Conservation (phyloP, 768 basidiomycete genomes). For the Psilocybe sp. region DNA sequence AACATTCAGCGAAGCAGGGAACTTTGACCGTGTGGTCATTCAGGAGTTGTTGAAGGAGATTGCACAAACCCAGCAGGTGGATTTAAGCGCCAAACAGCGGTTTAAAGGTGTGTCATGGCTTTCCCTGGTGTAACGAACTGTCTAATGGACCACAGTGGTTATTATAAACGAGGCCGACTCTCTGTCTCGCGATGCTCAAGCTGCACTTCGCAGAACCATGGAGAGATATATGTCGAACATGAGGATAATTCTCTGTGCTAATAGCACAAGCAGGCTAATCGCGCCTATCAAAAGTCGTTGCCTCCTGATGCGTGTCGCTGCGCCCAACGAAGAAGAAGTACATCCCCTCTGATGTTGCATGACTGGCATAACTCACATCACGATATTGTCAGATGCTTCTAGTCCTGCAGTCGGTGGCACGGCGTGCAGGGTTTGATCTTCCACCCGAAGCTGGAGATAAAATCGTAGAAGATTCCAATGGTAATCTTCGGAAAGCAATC, state of each 20-base stretch:
- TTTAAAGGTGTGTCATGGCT: conserved; percentile 74
- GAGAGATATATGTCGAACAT: conserved; percentile 99
- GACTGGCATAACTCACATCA: neutral
- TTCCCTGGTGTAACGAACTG: neutral
- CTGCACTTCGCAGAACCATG: conserved; percentile 95
- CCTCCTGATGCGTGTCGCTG: conserved; percentile 89
- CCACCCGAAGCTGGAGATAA: conserved; percentile 72
- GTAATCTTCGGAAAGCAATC: conserved; percentile 93
- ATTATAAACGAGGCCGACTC: conserved; percentile 98
- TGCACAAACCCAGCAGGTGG: conserved; percentile 97
- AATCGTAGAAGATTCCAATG: conserved; percentile 78
- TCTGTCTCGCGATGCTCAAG: conserved; percentile 93
- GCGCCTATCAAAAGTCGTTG: conserved; percentile 97
- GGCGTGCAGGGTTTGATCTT: conserved; percentile 76
- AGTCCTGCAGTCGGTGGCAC: conserved; percentile 79
- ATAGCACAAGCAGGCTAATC: conserved; percentile 92
- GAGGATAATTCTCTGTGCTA: conserved; percentile 94
- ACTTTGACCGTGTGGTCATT: conserved; percentile 91
- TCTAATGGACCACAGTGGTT: conserved; percentile 59
- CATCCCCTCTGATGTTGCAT: neutral
- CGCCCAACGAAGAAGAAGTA: conserved; percentile 79
- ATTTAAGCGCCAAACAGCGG: conserved; percentile 89
- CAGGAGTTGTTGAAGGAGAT: conserved; percentile 98
- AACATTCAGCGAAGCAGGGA: conserved; percentile 82
- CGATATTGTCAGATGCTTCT: conserved; percentile 52